Percentiles rank a stretch among this genome's conserved stretches.
These are phyloP conservation scores for Claviceps sp. DNA, from an alignment of 2,329 filamentous ascomycete genomes.

Conservation along the genomic window DNA sequence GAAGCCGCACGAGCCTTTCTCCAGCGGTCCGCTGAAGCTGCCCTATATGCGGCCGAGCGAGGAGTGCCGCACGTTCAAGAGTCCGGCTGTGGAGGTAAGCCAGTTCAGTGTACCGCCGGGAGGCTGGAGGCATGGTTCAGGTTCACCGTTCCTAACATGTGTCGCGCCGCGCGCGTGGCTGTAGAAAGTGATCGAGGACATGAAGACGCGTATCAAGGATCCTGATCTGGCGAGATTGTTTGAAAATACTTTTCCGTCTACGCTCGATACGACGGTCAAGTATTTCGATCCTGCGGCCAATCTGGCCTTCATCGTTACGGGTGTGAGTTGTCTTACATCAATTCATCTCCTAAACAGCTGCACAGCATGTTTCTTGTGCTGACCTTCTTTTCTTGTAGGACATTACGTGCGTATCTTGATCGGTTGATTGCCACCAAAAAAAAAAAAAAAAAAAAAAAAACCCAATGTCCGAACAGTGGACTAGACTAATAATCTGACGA, in stretches of 20 bases:
- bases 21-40: conserved; percentile 10
- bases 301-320: conserved; percentile 69
- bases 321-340: conserved; percentile 42
- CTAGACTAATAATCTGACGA: too few relatives aligned
- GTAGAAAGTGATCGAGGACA: conserved; percentile 17
- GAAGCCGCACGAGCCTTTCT: conserved; percentile 12
- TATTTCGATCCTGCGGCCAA: conserved; percentile 55
- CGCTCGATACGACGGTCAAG: conserved; percentile 66
- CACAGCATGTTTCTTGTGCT: conserved; percentile 36
- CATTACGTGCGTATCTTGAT: conserved; percentile 11
- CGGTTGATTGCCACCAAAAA: too few relatives aligned
- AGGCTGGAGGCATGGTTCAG: too few relatives aligned
- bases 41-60: conserved; percentile 15
- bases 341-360: too few relatives aligned
- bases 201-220: conserved; percentile 28
- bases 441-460: too few relatives aligned
- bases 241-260: conserved; percentile 74
- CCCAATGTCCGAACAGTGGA: too few relatives aligned
- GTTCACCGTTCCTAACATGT: too few relatives aligned
- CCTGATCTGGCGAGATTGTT: conserved; percentile 66
- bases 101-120: too few relatives aligned
- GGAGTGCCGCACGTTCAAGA: conserved; percentile 16
- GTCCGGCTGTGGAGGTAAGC: conserved; percentile 14
- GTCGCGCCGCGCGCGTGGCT: too few relatives aligned
- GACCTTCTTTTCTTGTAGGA: conserved; percentile 7